These are phyloP conservation scores for Auricularia sp. DNA, from an alignment of 768 basidiomycete species.

Conservation along the genomic window DNA sequence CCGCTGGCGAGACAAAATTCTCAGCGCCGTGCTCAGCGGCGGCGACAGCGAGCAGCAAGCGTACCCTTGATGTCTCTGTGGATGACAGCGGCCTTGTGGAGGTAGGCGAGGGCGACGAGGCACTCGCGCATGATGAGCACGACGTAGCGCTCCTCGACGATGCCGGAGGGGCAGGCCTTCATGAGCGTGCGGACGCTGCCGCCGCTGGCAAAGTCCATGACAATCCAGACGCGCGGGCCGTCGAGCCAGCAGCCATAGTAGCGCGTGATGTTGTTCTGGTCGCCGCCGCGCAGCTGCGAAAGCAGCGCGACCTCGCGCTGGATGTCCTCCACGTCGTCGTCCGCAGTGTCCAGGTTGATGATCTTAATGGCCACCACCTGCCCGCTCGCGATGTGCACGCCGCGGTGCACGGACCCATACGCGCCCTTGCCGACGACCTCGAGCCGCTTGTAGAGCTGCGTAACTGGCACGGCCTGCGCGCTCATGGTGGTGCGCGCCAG, in stretches of 20 bases:
- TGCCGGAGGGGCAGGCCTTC: slow-evolving; percentile 67
- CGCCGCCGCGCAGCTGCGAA: slow-evolving; percentile 72
- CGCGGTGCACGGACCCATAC: slow-evolving; percentile 93
- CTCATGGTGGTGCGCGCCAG: not conserved
- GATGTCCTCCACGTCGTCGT: slow-evolving; percentile 94
- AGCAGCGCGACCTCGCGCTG: slow-evolving; percentile 92
- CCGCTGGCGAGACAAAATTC: slow-evolving; percentile 35
- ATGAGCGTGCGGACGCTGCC: slow-evolving; percentile 90
- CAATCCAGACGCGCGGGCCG: slow-evolving; percentile 95
- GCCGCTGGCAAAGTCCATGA: slow-evolving; percentile 95
- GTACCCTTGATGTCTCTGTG: slow-evolving; percentile 87
- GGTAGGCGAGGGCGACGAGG: slow-evolving; percentile 73
- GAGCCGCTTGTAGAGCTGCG: slow-evolving; percentile 67
- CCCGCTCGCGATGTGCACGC: slow-evolving; percentile 71
- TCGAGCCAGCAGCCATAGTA: slow-evolving; percentile 97
- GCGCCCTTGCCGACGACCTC: slow-evolving; percentile 94
- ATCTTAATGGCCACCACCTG: slow-evolving; percentile 95
- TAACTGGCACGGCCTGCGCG: slow-evolving; percentile 9
- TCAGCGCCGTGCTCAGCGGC: no score
- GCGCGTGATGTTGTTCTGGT: slow-evolving; percentile 77
- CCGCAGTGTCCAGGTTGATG: slow-evolving; percentile 93
- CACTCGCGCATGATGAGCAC: slow-evolving; percentile 85
- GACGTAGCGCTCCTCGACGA: slow-evolving; percentile 82
- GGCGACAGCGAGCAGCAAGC: slow-evolving; percentile 2
- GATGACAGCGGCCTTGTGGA: slow-evolving; percentile 90